A percentile compares a stretch with the other conserved stretches of the same genome.
These are phyloP conservation scores for Gentiana macrophylla DNA, from an alignment of 257 asterid genomes.

Conservation along the genomic window DNA sequence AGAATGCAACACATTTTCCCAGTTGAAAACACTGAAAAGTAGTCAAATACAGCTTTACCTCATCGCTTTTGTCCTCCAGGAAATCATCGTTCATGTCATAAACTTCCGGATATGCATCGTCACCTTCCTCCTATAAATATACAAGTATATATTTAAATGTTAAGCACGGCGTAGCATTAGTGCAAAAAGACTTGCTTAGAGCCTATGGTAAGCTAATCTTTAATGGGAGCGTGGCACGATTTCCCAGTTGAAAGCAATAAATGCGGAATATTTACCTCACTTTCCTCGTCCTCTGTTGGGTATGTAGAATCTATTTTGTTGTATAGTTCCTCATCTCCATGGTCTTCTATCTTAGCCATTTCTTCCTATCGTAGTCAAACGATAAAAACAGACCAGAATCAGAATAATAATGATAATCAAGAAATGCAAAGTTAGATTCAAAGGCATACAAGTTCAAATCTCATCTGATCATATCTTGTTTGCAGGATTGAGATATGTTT, in stretches of 20 bases:
- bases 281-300: slow-evolving; percentile 62
- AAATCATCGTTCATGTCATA: slow-evolving; percentile 55
- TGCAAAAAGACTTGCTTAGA: too few species aligned
- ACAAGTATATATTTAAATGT: too few species aligned
- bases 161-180: too few species aligned
- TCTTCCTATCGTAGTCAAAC: slow-evolving; percentile 39
- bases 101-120: slow-evolving; percentile 47
- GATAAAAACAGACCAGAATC: neutral
- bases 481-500: slow-evolving; percentile 51
- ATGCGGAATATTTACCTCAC: slow-evolving; percentile 43
- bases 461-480: slow-evolving; percentile 44
- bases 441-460: slow-evolving; percentile 57
- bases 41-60: slow-evolving; percentile 49
- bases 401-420: slow-evolving; percentile 1
- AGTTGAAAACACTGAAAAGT: neutral
- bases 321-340: slow-evolving; percentile 57
- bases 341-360: slow-evolving; percentile 53
- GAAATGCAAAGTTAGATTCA: slow-evolving; percentile 6
- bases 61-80: slow-evolving; percentile 62
- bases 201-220: too few species aligned
- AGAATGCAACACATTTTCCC: too few species aligned
- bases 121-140: too few species aligned
- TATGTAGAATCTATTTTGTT: slow-evolving; percentile 57
- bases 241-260: too few species aligned
- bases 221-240: too few species aligned